phyloP scores from a whole-genome alignment of 768 basidiomycete genomes.

The Hypsizygus marmoreus region DNA sequence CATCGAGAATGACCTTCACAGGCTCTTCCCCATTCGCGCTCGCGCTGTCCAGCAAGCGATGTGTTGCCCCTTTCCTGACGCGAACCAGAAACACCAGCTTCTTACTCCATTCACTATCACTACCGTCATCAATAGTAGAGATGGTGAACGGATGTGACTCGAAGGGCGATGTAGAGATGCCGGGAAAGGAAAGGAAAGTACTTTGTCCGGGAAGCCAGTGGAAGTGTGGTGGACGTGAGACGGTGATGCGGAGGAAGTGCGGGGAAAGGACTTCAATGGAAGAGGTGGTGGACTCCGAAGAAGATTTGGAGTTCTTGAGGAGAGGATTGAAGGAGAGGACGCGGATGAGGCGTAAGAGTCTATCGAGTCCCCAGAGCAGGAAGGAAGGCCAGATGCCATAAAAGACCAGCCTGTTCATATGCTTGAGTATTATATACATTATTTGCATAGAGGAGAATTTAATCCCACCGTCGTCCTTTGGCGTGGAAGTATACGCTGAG shows the following conservation, averaged over 20 bases:
- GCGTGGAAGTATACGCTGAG: slow-evolving; percentile 36
- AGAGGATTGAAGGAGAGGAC: slow-evolving; percentile 42
- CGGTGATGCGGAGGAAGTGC: slow-evolving; percentile 44
- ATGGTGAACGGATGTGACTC: slow-evolving; percentile 66
- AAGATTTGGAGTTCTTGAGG: slow-evolving; percentile 30
- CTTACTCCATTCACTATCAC: no score
- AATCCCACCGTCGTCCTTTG: not conserved
- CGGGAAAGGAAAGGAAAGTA: slow-evolving; percentile 49
- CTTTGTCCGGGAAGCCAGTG: slow-evolving; percentile 57
- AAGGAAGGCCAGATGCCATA: slow-evolving; percentile 51
- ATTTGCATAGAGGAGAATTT: not conserved
- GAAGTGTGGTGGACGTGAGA: slow-evolving; percentile 37
- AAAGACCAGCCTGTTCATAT: no score
- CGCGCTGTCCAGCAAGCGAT: no score
- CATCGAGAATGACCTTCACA: no score
- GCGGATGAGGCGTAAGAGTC: slow-evolving; percentile 44
- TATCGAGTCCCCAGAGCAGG: slow-evolving; percentile 54
- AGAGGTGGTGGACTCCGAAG: slow-evolving; percentile 32
- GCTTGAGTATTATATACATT: no score
- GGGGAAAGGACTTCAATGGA: slow-evolving; percentile 43
- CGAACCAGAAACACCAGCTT: no score
- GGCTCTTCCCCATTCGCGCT: no score
- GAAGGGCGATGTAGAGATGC: slow-evolving; percentile 42
- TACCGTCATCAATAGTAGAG: slow-evolving; percentile 32
- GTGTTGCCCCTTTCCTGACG: no score